A percentile compares a stretch with the other conserved stretches of the same genome.
Conservation (phyloP, 2,329 filamentous ascomycete species). For the Coccinonectria pachysandricola region DNA sequence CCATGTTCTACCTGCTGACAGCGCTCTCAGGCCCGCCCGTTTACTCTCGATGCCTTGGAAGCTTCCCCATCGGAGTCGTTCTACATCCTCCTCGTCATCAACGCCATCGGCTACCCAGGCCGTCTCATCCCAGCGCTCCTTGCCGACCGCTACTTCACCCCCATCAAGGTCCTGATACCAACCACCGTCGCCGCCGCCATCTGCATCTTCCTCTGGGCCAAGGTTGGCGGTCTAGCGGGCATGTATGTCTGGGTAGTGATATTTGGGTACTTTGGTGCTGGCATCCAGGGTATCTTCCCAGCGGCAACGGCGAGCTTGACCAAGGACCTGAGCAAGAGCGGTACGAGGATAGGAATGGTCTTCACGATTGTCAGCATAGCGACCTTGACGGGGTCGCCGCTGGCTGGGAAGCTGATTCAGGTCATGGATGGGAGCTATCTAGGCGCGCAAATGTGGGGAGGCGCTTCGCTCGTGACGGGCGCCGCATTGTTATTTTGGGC, state of each 20-base stretch:
- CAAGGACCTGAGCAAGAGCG: constrained; percentile 41
- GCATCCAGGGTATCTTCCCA: constrained; percentile 57
- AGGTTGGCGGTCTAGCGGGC: constrained; percentile 26
- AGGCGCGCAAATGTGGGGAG: constrained; percentile 42
- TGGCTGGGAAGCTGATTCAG: constrained; percentile 41
- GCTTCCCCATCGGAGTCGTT: constrained; percentile 41
- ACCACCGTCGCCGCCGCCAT: constrained; percentile 37
- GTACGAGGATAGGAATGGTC: constrained; percentile 49
- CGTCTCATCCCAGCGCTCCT: constrained; percentile 44
- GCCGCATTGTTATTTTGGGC: constrained; percentile 30
- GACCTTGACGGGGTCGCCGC: constrained; percentile 42
- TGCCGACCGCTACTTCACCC: constrained; percentile 43
- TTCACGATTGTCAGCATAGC: constrained; percentile 47
- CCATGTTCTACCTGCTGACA: neutral
- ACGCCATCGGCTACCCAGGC: constrained; percentile 45
- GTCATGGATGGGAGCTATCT: constrained; percentile 32
- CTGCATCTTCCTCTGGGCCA: constrained; percentile 41
- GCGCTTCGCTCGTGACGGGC: constrained; percentile 33
- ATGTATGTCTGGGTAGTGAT: constrained; percentile 50
- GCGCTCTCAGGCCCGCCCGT: constrained; percentile 25
- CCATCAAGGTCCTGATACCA: constrained; percentile 45
- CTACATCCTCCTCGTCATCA: constrained; percentile 49
- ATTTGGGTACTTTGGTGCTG: constrained; percentile 55
- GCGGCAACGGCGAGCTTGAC: constrained; percentile 37
- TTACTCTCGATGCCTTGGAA: constrained; percentile 30